Conservation (phyloP, 805 yeast genomes). For the Nakazawaea wyomingensis region DNA sequence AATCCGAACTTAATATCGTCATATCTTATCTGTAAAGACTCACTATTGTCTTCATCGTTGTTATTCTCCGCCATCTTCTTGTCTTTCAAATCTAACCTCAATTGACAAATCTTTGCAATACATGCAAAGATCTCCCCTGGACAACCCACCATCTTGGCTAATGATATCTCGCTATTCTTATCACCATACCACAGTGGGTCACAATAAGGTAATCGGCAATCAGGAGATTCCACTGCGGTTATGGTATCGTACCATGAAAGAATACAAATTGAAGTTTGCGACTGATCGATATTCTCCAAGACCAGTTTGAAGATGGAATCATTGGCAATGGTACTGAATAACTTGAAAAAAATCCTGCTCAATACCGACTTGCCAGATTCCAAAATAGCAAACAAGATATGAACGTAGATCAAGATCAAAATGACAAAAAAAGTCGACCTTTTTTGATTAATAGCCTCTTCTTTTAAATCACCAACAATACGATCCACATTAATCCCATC, state of each 20-base stretch:
- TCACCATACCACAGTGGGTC: conserved; percentile 49
- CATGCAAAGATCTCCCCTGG: conserved; percentile 52
- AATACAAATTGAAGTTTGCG: conserved; percentile 44
- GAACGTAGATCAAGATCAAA: conserved; percentile 47
- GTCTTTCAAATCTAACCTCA: conserved; percentile 25
- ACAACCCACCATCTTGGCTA: conserved; percentile 53
- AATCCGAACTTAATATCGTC: conserved; percentile 30
- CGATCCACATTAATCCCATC: conserved; percentile 24
- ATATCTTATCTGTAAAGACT: conserved; percentile 22
- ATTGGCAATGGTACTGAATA: conserved; percentile 44
- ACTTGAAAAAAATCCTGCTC: conserved; percentile 41
- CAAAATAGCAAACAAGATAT: conserved; percentile 45
- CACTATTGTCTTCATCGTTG: conserved; percentile 14
- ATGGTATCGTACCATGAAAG: conserved; percentile 58
- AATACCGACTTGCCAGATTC: conserved; percentile 52
- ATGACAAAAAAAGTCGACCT: conserved; percentile 42
- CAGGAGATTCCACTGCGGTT: conserved; percentile 50
- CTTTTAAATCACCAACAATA: conserved; percentile 32
- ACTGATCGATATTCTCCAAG: conserved; percentile 41
- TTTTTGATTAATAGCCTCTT: conserved; percentile 29
- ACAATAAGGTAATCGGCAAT: conserved; percentile 50
- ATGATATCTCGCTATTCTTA: conserved; percentile 36
- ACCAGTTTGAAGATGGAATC: conserved; percentile 39
- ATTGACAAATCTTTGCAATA: conserved; percentile 37
- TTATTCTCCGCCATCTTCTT: conserved; percentile 10